A percentile compares a stretch with the other conserved stretches of the same genome.
Evolutionary conservation across 495 filamentous ascomycete genomes (phyloP).

Genomic region (Penicillium manginii): DNA sequence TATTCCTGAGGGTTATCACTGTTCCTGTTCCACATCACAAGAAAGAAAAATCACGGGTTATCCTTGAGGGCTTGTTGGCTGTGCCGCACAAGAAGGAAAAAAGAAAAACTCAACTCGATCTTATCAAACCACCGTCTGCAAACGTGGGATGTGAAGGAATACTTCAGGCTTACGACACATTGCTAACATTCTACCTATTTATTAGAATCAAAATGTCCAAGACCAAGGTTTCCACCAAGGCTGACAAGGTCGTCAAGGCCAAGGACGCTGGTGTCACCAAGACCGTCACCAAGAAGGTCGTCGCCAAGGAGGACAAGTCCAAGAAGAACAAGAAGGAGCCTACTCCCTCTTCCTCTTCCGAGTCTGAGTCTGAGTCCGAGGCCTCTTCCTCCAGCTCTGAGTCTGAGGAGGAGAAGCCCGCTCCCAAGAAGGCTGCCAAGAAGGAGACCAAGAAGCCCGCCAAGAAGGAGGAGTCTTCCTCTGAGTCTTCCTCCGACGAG

Average conservation of each 20-base stretch:
- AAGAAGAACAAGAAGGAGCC: conserved; percentile 51
- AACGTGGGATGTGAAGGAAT: conserved; percentile 27
- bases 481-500: conserved; percentile 40
- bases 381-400: conserved; percentile 31
- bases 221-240: conserved; percentile 51
- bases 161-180: conserved; percentile 32
- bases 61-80: conserved; percentile 46
- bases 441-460: conserved; percentile 21
- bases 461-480: conserved; percentile 35
- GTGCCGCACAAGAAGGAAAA: conserved; percentile 41
- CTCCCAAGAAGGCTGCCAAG: conserved; percentile 38
- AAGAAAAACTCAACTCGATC: conserved; percentile 18
- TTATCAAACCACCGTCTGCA: conserved; percentile 24
- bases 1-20: conserved; percentile 38
- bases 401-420: conserved; percentile 43
- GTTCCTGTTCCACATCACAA: conserved; percentile 26
- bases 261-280: conserved; percentile 57
- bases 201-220: conserved; percentile 54
- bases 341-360: conserved; percentile 52
- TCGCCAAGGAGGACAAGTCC: conserved; percentile 46
- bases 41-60: conserved; percentile 34
- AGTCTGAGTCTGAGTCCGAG: conserved; percentile 48
- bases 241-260: conserved; percentile 53
- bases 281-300: conserved; percentile 48
- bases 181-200: conserved; percentile 30